Percentiles rank a stretch among this genome's conserved stretches.
Conservation (phyloP, 345 rosid genomes). For the Schrenkiella parvula region DNA sequence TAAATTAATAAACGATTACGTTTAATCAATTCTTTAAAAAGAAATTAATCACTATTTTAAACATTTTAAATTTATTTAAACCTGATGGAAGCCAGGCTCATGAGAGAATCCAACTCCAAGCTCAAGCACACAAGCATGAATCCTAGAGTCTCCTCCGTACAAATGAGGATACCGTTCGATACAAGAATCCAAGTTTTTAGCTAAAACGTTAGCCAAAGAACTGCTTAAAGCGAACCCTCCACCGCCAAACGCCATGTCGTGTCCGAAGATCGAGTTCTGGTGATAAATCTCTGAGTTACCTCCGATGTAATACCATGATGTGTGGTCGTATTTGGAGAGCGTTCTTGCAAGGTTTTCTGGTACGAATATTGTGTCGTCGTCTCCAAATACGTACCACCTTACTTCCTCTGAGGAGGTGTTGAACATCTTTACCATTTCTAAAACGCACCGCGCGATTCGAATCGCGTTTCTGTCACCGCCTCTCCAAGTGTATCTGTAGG, state of each 20-base stretch:
- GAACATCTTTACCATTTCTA: constrained; percentile 42
- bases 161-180: constrained; percentile 78
- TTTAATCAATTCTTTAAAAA: not conserved
- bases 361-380: constrained; percentile 71
- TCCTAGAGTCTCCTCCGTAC: constrained; percentile 74
- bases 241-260: constrained; percentile 78
- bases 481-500: constrained; percentile 43
- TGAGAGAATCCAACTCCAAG: constrained; percentile 66
- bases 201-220: constrained; percentile 66
- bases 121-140: constrained; percentile 71
- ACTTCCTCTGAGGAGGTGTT: constrained; percentile 40
- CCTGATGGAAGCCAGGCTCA: constrained; percentile 98
- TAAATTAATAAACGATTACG: not conserved
- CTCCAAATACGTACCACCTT: constrained; percentile 84
- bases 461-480: constrained; percentile 68
- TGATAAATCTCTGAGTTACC: constrained; percentile 58
- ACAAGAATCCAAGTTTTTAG: constrained; percentile 70
- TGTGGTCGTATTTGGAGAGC: constrained; percentile 75
- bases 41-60: not conserved
- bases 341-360: constrained; percentile 65
- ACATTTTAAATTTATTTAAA: constrained; percentile 2
- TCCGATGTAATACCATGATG: constrained; percentile 75
- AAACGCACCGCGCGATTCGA: constrained; percentile 62
- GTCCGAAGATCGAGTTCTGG: constrained; percentile 56
- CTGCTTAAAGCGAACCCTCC: constrained; percentile 77